Conservation (phyloP, 228 moss, liverwort and hornwort species). For the Sphagnum magellanicum region DNA sequence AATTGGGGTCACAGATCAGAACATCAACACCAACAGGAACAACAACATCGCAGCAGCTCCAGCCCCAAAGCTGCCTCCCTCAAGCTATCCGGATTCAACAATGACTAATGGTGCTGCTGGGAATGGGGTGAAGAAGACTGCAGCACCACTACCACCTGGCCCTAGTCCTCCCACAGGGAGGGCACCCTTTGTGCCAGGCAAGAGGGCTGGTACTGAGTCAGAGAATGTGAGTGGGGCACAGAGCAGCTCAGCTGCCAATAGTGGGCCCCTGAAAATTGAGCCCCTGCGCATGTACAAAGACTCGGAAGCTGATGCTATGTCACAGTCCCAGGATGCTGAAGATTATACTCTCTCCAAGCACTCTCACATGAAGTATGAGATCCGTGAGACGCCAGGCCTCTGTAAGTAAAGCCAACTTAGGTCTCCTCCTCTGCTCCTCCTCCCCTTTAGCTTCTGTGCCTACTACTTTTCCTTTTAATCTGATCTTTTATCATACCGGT, state of each 20-base stretch:
- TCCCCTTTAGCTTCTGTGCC: background rate
- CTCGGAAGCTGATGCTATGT: conserved; percentile 44
- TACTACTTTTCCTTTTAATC: background rate
- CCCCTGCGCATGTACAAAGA: conserved; percentile 50
- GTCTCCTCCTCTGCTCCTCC: too few species aligned
- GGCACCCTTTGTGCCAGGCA: conserved; percentile 1
- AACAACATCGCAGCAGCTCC: background rate
- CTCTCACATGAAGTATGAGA: conserved; percentile 94
- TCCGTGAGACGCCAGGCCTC: conserved; percentile 73
- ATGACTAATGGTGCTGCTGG: conserved; percentile 14
- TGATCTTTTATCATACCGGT: background rate
- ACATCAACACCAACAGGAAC: background rate
- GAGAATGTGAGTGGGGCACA: conserved; percentile 20
- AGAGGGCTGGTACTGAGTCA: conserved; percentile 11
- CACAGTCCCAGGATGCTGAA: conserved; percentile 63
- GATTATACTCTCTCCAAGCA: conserved; percentile 46
- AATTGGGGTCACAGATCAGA: conserved; percentile 6
- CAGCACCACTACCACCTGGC: background rate
- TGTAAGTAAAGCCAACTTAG: conserved; percentile 22
- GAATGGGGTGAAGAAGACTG: conserved; percentile 21
- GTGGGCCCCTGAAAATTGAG: conserved; percentile 50
- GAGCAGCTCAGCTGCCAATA: conserved; percentile 21
- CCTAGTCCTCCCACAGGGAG: conserved; percentile 5
- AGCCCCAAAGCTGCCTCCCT: conserved; percentile 2
- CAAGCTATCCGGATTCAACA: too few species aligned